Evolutionary conservation across 495 filamentous ascomycete genomes (phyloP), one percentile per base, ranked within the genome.

Genomic region (Immersiella caudata): DNA sequence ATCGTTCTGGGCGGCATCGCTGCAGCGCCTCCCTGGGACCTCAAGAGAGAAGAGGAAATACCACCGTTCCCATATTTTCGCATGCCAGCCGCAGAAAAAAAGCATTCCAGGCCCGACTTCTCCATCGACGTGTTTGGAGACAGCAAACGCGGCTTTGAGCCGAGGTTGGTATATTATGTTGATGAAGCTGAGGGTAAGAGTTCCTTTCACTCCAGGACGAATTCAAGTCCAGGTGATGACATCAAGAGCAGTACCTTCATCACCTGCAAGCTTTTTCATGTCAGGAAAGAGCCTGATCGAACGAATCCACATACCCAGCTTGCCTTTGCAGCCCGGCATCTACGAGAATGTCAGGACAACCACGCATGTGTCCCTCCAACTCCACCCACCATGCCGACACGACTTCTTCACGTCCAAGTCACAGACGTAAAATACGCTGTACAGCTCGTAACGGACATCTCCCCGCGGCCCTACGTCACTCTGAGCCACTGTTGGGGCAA

Each of bases 401-500:
- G 60, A 18, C 60, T 62, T 9, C 60, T 62, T 7, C 40, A 62
- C 2, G 12, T 62, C 12, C 40, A 62, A 26, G 60, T 62, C 0
- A 20, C 9, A 33, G 14, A 62, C 12, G 60, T 20, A 29, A 27
- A 49, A 22, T 62, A 62, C 27, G 35, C 26, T 36, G 9, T 62
- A 9, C 35, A 26, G 8, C 40, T 62, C 24, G 0, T 40, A 0
- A 20, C 35, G n/a, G 60, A n/a, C 40, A 40, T 62, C 6, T 5
- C 36, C 21, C 40, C 60, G 1, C 60, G 49, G 7, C 65, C 49
- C 22, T 56, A 68, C n/a, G 21, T 63, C 0, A 46, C 52, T 1
- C 29, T 65, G 25, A 65, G 63, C 52, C 52, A 65, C 52, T 57
- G 51, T 16, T 65, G 63, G 63, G 63, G 63, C 14, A 57, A 40